A percentile compares a stretch with the other conserved stretches of the same genome.
Evolutionary conservation across 2,329 filamentous ascomycete species (phyloP).

Genomic region (Monosporascus sp.): DNA sequence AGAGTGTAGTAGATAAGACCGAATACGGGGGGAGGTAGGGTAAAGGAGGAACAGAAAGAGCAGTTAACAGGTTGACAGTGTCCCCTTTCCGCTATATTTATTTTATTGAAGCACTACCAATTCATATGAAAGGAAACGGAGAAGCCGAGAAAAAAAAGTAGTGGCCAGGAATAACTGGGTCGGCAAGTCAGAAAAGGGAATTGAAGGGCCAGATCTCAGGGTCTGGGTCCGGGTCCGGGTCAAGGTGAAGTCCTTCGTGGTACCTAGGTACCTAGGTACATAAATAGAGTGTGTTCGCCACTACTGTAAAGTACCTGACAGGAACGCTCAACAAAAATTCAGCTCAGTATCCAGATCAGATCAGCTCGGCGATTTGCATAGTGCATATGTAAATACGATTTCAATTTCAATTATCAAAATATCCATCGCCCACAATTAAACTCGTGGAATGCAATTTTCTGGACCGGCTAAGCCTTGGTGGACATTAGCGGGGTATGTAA

Average conservation of each 20-base stretch:
- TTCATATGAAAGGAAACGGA: not conserved
- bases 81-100: not conserved
- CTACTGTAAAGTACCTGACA: not conserved
- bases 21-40: not conserved
- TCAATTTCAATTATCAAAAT: too few relatives aligned
- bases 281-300: not conserved
- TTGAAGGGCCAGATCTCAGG: not conserved
- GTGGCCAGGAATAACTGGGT: not conserved
- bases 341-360: too few relatives aligned
- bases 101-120: too few relatives aligned
- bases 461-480: too few relatives aligned
- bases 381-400: too few relatives aligned
- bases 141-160: not conserved
- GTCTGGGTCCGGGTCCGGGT: not conserved
- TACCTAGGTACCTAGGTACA: not conserved
- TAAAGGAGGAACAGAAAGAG: not conserved
- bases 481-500: too few relatives aligned
- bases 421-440: too few relatives aligned
- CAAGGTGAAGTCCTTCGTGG: too few relatives aligned
- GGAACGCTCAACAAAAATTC: too few relatives aligned
- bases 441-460: too few relatives aligned
- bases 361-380: too few relatives aligned
- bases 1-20: not conserved
- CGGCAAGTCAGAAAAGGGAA: not conserved
- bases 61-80: constrained; percentile 3